Evolutionary conservation across 2,329 filamentous ascomycete species (phyloP).

Genomic region (Akanthomyces dipterigenus): DNA sequence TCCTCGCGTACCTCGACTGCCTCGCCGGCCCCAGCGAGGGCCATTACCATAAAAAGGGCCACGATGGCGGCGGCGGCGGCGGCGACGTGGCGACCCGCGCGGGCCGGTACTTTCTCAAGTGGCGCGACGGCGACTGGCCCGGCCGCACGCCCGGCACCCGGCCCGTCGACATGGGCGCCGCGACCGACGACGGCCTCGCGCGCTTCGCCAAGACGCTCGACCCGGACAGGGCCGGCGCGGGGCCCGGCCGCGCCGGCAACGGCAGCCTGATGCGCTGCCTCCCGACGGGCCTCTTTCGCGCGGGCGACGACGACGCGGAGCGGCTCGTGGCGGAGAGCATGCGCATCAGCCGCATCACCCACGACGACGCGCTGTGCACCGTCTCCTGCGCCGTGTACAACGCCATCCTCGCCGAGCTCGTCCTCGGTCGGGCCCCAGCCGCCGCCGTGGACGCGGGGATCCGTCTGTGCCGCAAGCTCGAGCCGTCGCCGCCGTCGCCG

Average conservation of each 20-base stretch:
- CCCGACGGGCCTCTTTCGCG: slow-evolving; percentile 35
- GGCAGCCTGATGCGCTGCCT: slow-evolving; percentile 43
- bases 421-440: slow-evolving; percentile 18
- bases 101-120: slow-evolving; percentile 34
- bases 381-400: slow-evolving; percentile 35
- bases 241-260: slow-evolving; percentile 34
- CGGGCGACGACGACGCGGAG: slow-evolving; percentile 14
- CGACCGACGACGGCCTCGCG: slow-evolving; percentile 29
- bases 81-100: slow-evolving; percentile 24
- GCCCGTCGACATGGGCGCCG: slow-evolving; percentile 34
- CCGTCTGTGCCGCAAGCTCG: slow-evolving; percentile 18
- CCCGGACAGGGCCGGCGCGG: slow-evolving; percentile 29
- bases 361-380: slow-evolving; percentile 30
- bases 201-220: slow-evolving; percentile 24
- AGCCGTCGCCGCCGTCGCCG: slow-evolving; percentile 3
- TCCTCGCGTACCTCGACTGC: slow-evolving; percentile 32
- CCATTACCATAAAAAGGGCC: neutral
- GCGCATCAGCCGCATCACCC: slow-evolving; percentile 33
- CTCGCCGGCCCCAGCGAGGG: neutral
- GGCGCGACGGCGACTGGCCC: slow-evolving; percentile 38
- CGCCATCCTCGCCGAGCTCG: slow-evolving; percentile 26
- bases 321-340: slow-evolving; percentile 25
- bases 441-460: slow-evolving; percentile 26
- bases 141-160: slow-evolving; percentile 24
- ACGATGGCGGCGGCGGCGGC: no score